Evolutionary conservation across 208 protist genomes (phyloP), one percentile per base, ranked within the genome.

Genomic region (Endotrypanum monterogeii): DNA sequence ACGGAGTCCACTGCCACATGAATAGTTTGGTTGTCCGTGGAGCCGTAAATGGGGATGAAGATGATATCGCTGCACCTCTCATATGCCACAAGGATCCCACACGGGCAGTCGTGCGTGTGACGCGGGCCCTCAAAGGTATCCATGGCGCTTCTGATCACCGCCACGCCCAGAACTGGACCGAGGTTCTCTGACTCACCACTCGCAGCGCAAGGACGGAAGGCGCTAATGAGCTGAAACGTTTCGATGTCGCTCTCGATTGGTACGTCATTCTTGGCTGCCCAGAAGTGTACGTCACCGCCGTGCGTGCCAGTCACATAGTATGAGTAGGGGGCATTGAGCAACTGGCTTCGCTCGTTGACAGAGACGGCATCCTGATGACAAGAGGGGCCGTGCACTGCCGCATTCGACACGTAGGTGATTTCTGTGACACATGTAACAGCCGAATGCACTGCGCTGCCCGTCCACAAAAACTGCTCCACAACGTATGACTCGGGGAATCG

Each of bases 401-500:
- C 71, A 56, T 78, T 60, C 70, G 69, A 78, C 32, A 88, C 69
- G 76, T 78, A 87, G 28, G 79, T 70, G 18, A 96, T 82, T 79
- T 96, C 92, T 18, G 82, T 67, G 0, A 96, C 73, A 63, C 85
- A 91, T 20, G 92, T 96, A 55, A 93, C 85, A 25, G 83, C 75
- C 16, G 89, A 86, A 66, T 89, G 88, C 28, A 60, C 20, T 14
- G 73, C 62, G 52, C 44, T 52, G 52, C 83, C 73, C 16, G 80
- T 84, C 89, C 90, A 97, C 30, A 97, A 78, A 76, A 89, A 97
- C 74, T 95, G 90, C 71, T 95, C 90, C 35, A 97, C 87, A 30
- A 80, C 54, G 84, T 92, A 93, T 11, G 91, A 82, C 50, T 94
- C 88, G 7, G 93, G 90, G 78, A 87, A 97, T 71, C 81, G 74